Evolutionary conservation across 2,329 filamentous ascomycete genomes (phyloP).

Genomic region (Lecanicillium sp.): DNA sequence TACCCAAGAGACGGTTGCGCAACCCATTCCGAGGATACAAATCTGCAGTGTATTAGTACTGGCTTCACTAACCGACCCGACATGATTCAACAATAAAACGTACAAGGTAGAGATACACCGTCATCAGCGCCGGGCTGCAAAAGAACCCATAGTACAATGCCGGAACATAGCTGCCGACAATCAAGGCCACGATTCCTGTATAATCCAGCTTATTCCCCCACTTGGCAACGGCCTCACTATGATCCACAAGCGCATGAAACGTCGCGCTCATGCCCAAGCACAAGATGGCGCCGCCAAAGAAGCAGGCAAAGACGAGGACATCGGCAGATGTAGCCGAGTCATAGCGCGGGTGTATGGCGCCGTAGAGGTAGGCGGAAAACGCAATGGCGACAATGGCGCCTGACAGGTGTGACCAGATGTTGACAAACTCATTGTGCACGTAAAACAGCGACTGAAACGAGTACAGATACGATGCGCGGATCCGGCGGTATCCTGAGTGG

Average conservation of each 20-base stretch:
- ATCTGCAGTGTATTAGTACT: constrained; percentile 48
- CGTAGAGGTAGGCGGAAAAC: constrained; percentile 45
- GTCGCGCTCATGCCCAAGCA: constrained; percentile 78
- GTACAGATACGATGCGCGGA: constrained; percentile 37
- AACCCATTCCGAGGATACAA: constrained; percentile 66
- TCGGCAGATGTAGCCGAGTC: constrained; percentile 53
- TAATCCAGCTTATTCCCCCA: constrained; percentile 95
- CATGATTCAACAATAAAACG: constrained; percentile 22
- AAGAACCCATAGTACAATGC: constrained; percentile 83
- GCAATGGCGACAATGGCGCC: constrained; percentile 55
- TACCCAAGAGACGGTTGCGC: constrained; percentile 67
- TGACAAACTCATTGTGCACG: constrained; percentile 55
- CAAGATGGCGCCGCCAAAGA: constrained; percentile 65
- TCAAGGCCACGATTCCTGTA: constrained; percentile 83
- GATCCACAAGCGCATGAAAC: constrained; percentile 80
- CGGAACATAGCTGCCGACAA: constrained; percentile 86
- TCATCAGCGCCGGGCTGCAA: constrained; percentile 58
- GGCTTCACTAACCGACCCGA: neutral
- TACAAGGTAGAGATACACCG: constrained; percentile 69
- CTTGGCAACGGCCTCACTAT: constrained; percentile 67
- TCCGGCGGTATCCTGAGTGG: constrained; percentile 43
- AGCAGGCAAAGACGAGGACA: constrained; percentile 66
- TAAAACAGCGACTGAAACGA: constrained; percentile 41
- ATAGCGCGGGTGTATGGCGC: constrained; percentile 57
- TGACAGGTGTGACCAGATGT: constrained; percentile 57